phyloP scores from a whole-genome alignment of 306 rosid species.

The Ochetophila trinervis region DNA sequence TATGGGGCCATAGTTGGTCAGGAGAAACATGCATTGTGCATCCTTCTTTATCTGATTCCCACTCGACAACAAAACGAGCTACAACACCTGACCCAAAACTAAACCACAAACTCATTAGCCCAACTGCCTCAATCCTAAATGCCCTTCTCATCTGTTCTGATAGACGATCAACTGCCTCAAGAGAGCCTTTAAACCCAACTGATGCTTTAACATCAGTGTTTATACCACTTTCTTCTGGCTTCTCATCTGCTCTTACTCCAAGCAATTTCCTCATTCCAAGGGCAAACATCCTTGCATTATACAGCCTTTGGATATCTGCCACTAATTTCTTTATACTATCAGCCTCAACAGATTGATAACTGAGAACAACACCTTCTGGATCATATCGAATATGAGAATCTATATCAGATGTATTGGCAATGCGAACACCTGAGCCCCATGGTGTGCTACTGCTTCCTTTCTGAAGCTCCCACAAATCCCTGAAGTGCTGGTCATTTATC shows the following conservation, averaged over 20 bases:
- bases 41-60: constrained; percentile 98
- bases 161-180: constrained; percentile 69
- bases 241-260: constrained; percentile 78
- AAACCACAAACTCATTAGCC: constrained; percentile 96
- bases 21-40: constrained; percentile 99
- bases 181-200: constrained; percentile 43
- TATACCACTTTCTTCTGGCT: constrained; percentile 61
- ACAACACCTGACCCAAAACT: constrained; percentile 90
- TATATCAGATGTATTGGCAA: constrained; percentile 89
- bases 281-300: constrained; percentile 93
- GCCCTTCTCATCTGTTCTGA: constrained; percentile 91
- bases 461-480: constrained; percentile 99
- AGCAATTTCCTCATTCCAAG: constrained; percentile 93
- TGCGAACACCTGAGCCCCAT: constrained; percentile 97
- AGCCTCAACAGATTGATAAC: constrained; percentile 83
- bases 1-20: constrained; percentile 99
- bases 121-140: constrained; percentile 97
- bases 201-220: constrained; percentile 59
- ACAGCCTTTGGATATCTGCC: constrained; percentile 89
- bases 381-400: constrained; percentile 96
- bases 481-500: constrained; percentile 89
- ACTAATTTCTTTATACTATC: constrained; percentile 91
- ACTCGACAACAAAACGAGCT: constrained; percentile 98
- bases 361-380: constrained; percentile 95
- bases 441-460: constrained; percentile 72